Evolutionary conservation across 2,329 filamentous ascomycete genomes (phyloP).

Genomic region (Apiospora phragmitis): DNA sequence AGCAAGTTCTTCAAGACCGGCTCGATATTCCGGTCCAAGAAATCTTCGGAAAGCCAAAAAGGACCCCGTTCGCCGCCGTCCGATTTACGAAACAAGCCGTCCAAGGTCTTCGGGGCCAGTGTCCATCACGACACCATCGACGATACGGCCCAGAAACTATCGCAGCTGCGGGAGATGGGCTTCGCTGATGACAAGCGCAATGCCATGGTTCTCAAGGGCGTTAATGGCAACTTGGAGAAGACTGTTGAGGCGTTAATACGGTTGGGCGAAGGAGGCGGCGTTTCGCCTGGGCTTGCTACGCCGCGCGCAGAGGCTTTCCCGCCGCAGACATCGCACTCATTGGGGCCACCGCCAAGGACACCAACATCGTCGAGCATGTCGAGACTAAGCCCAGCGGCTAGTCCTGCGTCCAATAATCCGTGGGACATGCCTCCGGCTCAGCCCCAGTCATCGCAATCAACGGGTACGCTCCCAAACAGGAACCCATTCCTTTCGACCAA

Average conservation of each 20-base stretch:
- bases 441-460: conserved; percentile 66
- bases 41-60: conserved; percentile 40
- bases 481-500: conserved; percentile 65
- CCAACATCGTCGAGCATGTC: conserved; percentile 32
- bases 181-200: conserved; percentile 85
- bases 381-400: conserved; percentile 30
- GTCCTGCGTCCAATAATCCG: conserved; percentile 56
- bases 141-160: conserved; percentile 74
- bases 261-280: conserved; percentile 69
- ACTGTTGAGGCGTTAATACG: conserved; percentile 83
- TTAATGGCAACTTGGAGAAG: conserved; percentile 82
- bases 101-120: conserved; percentile 68
- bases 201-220: conserved; percentile 74
- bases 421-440: conserved; percentile 61
- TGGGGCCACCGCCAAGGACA: conserved; percentile 51
- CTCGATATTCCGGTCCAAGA: conserved; percentile 67
- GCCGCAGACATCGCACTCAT: conserved; percentile 47
- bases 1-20: conserved; percentile 62
- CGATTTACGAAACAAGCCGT: conserved; percentile 61
- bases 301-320: conserved; percentile 38
- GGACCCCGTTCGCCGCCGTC: conserved; percentile 22
- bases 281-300: conserved; percentile 44
- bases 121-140: conserved; percentile 56
- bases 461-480: conserved; percentile 59
- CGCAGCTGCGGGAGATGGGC: conserved; percentile 83